Percentiles rank a stretch among this genome's conserved stretches.
These are phyloP conservation scores for Cladobotryum mycophilum DNA, from an alignment of 2,329 filamentous ascomycete genomes.

Conservation along the genomic window DNA sequence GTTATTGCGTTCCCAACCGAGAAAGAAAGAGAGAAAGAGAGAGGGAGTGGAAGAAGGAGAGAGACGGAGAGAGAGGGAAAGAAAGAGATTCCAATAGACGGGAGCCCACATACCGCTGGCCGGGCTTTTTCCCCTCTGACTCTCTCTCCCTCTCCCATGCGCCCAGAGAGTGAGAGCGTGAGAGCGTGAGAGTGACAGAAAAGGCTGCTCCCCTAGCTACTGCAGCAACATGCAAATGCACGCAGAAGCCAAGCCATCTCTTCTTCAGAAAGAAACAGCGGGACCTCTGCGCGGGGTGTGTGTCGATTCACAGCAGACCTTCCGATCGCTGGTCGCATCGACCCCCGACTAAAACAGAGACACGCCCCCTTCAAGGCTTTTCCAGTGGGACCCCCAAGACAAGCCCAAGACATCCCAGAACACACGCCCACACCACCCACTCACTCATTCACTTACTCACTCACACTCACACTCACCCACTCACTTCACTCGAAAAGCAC, in stretches of 20 bases:
- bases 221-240: too few species aligned
- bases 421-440: not conserved
- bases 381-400: conserved; percentile 5
- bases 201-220: too few species aligned
- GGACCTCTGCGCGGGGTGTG: conserved; percentile 6
- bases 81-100: not conserved
- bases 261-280: not conserved
- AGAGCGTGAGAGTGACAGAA: too few species aligned
- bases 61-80: not conserved
- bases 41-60: not conserved
- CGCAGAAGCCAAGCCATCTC: too few species aligned
- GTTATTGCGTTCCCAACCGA: too few species aligned
- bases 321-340: conserved; percentile 12
- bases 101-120: not conserved
- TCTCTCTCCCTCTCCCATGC: too few species aligned
- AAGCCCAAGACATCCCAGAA: not conserved
- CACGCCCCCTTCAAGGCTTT: conserved; percentile 5
- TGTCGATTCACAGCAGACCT: conserved; percentile 12
- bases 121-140: not conserved
- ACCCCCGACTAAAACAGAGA: conserved; percentile 9
- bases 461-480: not conserved
- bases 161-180: too few species aligned
- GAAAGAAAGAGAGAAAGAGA: too few species aligned
- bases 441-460: not conserved
- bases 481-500: not conserved